phyloP scores from a whole-genome alignment of 2,329 filamentous ascomycete genomes.

The Sporothrix globosa region DNA sequence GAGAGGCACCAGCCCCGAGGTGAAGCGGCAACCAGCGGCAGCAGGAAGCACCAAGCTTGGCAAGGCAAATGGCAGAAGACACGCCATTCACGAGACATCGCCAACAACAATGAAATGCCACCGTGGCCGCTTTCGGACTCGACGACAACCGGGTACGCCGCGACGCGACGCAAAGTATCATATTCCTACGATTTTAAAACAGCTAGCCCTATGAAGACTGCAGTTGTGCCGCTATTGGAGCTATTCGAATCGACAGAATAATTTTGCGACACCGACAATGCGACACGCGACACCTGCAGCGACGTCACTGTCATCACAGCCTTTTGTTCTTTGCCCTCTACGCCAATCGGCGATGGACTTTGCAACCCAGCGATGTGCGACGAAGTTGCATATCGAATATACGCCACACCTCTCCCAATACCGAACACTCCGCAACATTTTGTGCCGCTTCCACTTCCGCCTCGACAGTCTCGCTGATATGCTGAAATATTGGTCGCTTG shows the following conservation, averaged over 20 bases:
- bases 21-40: constrained; percentile 20
- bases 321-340: too few species aligned
- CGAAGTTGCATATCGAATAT: neutral
- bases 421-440: neutral
- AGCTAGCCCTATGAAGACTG: neutral
- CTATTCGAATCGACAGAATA: neutral
- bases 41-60: constrained; percentile 7
- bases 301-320: too few species aligned
- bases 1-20: neutral
- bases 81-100: neutral
- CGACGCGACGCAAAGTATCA: neutral
- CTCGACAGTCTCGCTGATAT: neutral
- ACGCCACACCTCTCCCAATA: neutral
- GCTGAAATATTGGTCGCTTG: neutral
- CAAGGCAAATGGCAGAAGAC: neutral
- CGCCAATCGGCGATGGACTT: neutral
- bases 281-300: constrained; percentile 2
- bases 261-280: neutral
- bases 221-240: neutral
- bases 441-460: neutral
- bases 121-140: constrained; percentile 8
- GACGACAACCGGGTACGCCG: neutral
- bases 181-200: neutral
- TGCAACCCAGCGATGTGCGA: neutral
- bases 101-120: neutral